Evolutionary conservation across 2,329 filamentous ascomycete species (phyloP), one percentile per base, ranked within the genome.

Genomic region (Pyrenophora teres): DNA sequence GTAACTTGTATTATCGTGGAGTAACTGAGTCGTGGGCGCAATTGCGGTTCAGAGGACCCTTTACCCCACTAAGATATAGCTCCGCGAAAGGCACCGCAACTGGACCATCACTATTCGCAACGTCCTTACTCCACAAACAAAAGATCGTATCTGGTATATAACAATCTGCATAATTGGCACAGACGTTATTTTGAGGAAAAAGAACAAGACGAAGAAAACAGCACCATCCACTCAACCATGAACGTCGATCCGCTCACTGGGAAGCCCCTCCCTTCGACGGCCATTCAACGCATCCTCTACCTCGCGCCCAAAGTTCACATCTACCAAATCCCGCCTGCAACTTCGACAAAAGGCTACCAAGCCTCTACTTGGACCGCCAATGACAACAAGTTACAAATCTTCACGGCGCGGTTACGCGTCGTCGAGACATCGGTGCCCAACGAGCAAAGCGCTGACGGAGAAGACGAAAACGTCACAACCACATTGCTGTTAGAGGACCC

Each of bases 211-310:
- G 15, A 8, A 36, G 9, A 21, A 4, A 23, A 31, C 10, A 37
- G 4, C 15, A 21, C 21, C 33, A 19, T 21, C 27, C 27, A 15
- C 21, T 25, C 40, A 27, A 58, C 30, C 35, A 88, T 89, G 86
- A 81, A 85, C 64, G 76, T 80, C 69, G 89, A 94, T 75, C 89
- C 88, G 45, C 81, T 86, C 49, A 93, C 89, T 18, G 87, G 87
- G 64, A 77, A 77, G 30, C 74, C 86, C 59, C 82, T 91, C 61
- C 87, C 89, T 49, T 71, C 84, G 45, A 88, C 90, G 69, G 88
- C 90, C 64, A 93, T 95, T 76, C 89, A 94, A 76, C 87, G 90
- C 72, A 80, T 94, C 70, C 87, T 95, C 72, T 92, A 90, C 82
- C 78, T 92, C 72, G 84, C 87, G 57, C 78, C 81, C 65, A 79